Evolutionary conservation across 2,329 filamentous ascomycete genomes (phyloP).

Genomic region (Arthrobotrys entomopaga): DNA sequence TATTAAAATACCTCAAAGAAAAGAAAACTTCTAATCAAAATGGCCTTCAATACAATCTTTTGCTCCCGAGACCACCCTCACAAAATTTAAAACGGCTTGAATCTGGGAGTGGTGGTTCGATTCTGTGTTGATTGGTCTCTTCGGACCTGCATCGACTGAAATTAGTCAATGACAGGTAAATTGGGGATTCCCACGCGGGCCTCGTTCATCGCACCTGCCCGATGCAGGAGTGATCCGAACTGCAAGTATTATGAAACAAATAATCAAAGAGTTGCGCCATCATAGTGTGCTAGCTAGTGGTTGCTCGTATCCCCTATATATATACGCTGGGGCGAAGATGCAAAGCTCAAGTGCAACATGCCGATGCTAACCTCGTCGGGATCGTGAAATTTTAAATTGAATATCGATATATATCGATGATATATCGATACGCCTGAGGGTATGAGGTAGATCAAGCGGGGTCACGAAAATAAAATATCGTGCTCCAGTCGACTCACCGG

Average conservation of each 20-base stretch:
- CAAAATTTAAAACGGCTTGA: background rate
- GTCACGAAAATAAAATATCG: too few relatives aligned
- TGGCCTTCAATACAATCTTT: too few relatives aligned
- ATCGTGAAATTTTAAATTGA: too few relatives aligned
- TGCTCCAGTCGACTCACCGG: too few relatives aligned
- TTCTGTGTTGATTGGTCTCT: slow-evolving; percentile 1
- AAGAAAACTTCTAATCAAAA: too few relatives aligned
- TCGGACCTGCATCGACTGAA: background rate
- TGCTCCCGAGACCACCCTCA: background rate
- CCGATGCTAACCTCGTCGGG: background rate
- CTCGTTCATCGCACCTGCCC: slow-evolving; percentile 35
- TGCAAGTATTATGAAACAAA: slow-evolving; percentile 32
- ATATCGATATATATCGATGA: too few relatives aligned
- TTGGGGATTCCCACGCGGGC: slow-evolving; percentile 45
- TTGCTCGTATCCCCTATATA: background rate
- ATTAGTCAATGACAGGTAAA: slow-evolving; percentile 4
- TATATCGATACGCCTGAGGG: background rate
- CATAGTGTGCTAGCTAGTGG: too few relatives aligned
- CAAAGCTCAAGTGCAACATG: background rate
- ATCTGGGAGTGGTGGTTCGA: slow-evolving; percentile 19
- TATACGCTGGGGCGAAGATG: background rate
- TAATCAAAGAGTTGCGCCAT: slow-evolving; percentile 26
- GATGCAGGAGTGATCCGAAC: slow-evolving; percentile 29
- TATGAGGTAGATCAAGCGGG: too few relatives aligned
- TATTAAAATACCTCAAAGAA: too few relatives aligned